These are phyloP conservation scores for Starmerella scarabaei DNA, from an alignment of 805 yeast species.

Conservation along the genomic window DNA sequence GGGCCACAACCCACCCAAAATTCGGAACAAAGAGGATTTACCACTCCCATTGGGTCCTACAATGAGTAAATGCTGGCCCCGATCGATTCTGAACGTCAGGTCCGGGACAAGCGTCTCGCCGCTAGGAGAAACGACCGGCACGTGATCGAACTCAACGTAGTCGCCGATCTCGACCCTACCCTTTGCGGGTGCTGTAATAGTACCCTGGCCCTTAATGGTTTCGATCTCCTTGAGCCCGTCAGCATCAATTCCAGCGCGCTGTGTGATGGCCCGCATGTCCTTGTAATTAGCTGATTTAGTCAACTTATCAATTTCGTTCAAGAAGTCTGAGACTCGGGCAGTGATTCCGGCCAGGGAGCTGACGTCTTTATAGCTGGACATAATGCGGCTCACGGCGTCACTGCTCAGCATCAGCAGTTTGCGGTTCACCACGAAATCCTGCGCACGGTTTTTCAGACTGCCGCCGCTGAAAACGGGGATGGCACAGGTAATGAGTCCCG, in stretches of 20 bases:
- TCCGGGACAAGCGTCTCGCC: slow-evolving; percentile 57
- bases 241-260: background rate
- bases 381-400: slow-evolving; percentile 74
- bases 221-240: background rate
- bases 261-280: background rate
- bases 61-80: slow-evolving; percentile 74
- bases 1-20: slow-evolving; percentile 91
- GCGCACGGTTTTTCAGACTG: slow-evolving; percentile 11
- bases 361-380: slow-evolving; percentile 70
- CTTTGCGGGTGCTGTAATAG: no score
- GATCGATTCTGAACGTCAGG: slow-evolving; percentile 57
- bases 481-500: slow-evolving; percentile 76
- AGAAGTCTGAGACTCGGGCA: slow-evolving; percentile 55
- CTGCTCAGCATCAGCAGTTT: slow-evolving; percentile 72
- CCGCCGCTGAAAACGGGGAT: slow-evolving; percentile 64
- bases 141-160: slow-evolving; percentile 51
- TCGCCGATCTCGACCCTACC: slow-evolving; percentile 33
- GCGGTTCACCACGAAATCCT: slow-evolving; percentile 65
- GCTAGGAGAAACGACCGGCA: slow-evolving; percentile 77
- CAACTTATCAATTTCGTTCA: slow-evolving; percentile 46
- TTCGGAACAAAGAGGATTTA: slow-evolving; percentile 79
- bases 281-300: background rate
- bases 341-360: slow-evolving; percentile 78
- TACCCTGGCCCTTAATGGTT: background rate
- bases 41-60: slow-evolving; percentile 97